Conservation (phyloP, 345 rosid species). For the Trapa incisa region DNA sequence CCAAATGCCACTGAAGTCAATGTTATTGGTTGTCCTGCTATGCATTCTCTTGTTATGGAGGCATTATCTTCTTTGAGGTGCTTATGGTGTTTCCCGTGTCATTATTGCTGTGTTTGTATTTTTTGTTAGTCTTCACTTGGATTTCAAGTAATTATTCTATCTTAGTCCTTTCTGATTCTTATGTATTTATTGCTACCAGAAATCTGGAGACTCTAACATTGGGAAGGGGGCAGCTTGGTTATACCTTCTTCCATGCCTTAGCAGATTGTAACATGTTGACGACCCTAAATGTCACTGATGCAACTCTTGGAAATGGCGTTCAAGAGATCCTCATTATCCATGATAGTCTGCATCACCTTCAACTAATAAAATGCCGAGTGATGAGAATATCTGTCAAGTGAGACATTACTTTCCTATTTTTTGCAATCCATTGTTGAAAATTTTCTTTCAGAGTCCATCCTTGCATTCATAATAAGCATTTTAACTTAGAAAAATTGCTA, state of each 20-base stretch:
- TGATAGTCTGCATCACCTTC: constrained; percentile 58
- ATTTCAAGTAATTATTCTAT: neutral
- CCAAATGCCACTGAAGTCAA: constrained; percentile 88
- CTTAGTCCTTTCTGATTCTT: neutral
- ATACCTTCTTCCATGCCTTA: constrained; percentile 64
- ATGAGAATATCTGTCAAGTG: constrained; percentile 80
- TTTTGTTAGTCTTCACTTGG: neutral
- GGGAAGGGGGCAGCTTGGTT: constrained; percentile 65
- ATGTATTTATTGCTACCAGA: constrained; percentile 26
- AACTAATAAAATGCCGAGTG: constrained; percentile 75
- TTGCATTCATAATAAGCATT: neutral
- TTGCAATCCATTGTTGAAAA: neutral
- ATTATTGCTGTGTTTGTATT: neutral
- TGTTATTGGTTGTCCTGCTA: constrained; percentile 46
- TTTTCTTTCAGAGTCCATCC: neutral
- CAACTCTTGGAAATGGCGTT: constrained; percentile 60
- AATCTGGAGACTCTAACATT: constrained; percentile 65
- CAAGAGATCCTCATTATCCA: constrained; percentile 83
- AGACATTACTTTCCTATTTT: constrained; percentile 8
- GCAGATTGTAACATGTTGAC: constrained; percentile 61
- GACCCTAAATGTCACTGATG: constrained; percentile 63
- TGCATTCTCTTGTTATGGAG: constrained; percentile 57
- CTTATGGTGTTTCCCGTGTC: neutral
- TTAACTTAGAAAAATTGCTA: neutral
- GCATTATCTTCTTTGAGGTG: constrained; percentile 66